phyloP scores from a whole-genome alignment of 441 rosid species.

The Brassica balearica region DNA sequence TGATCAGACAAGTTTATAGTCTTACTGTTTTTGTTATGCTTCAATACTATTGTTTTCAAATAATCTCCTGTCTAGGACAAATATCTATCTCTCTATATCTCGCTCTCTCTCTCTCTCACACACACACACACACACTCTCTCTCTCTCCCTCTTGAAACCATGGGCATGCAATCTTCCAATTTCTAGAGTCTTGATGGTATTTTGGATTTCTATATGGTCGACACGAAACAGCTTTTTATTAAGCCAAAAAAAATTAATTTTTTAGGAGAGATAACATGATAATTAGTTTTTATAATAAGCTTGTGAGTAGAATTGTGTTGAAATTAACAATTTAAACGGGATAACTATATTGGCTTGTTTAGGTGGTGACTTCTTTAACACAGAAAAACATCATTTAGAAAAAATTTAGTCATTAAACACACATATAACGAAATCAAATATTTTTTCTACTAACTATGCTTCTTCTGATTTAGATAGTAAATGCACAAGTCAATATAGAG shows the following conservation, averaged over 20 bases:
- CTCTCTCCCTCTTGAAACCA: not conserved
- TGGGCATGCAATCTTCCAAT: not conserved
- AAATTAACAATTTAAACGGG: not conserved
- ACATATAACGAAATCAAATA: not conserved
- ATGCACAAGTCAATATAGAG: not conserved
- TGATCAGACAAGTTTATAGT: not conserved
- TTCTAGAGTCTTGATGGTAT: not conserved
- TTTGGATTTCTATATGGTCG: not conserved
- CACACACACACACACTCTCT: too few relatives aligned
- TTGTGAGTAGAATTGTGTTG: not conserved
- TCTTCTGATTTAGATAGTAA: constrained; percentile 64
- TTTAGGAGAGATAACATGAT: not conserved
- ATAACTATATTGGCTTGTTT: not conserved
- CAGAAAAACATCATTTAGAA: not conserved
- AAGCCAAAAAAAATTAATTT: not conserved
- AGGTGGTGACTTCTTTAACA: not conserved
- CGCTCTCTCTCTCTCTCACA: not conserved
- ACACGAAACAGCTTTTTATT: not conserved
- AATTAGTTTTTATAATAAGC: not conserved
- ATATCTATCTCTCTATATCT: not conserved
- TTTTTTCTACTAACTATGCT: constrained; percentile 58
- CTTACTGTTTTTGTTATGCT: not conserved
- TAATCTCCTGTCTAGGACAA: too few relatives aligned
- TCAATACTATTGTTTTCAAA: not conserved
- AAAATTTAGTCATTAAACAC: too few relatives aligned